Evolutionary conservation across 805 yeast species (phyloP).

Genomic region (Wickerhamiella cacticola): DNA sequence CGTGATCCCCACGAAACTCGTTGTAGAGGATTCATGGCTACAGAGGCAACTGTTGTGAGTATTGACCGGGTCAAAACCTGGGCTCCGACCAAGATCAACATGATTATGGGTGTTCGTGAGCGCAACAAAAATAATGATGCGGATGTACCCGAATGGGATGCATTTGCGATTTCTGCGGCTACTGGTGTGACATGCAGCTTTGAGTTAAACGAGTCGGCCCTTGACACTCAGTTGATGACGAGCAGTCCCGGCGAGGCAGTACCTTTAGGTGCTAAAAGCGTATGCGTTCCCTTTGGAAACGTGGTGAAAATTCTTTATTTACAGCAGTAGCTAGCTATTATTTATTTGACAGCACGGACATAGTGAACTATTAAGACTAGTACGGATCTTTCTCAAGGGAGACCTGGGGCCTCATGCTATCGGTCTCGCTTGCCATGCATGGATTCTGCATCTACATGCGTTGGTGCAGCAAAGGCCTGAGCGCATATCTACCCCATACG

Average conservation of each 20-base stretch:
- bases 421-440: no score
- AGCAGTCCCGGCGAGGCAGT: slow-evolving; percentile 49
- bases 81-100: slow-evolving; percentile 67
- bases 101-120: slow-evolving; percentile 54
- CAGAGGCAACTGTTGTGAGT: slow-evolving; percentile 58
- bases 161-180: slow-evolving; percentile 56
- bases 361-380: no score
- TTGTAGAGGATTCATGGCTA: slow-evolving; percentile 74
- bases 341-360: no score
- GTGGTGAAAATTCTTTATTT: slow-evolving; percentile 57
- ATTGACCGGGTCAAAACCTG: slow-evolving; percentile 57
- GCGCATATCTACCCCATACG: no score
- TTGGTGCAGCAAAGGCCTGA: no score
- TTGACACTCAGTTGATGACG: slow-evolving; percentile 32
- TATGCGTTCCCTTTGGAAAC: slow-evolving; percentile 65
- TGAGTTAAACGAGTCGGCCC: slow-evolving; percentile 37
- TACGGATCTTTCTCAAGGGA: no score
- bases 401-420: no score
- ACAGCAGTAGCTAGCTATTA: slow-evolving; percentile 8
- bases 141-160: slow-evolving; percentile 45
- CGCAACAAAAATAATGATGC: slow-evolving; percentile 15
- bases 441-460: no score
- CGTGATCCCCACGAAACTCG: slow-evolving; percentile 87
- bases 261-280: slow-evolving; percentile 66
- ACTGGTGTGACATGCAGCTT: slow-evolving; percentile 50